These are phyloP conservation scores for Fomitopsis serialis DNA, from an alignment of 768 basidiomycete species.

Conservation along the genomic window DNA sequence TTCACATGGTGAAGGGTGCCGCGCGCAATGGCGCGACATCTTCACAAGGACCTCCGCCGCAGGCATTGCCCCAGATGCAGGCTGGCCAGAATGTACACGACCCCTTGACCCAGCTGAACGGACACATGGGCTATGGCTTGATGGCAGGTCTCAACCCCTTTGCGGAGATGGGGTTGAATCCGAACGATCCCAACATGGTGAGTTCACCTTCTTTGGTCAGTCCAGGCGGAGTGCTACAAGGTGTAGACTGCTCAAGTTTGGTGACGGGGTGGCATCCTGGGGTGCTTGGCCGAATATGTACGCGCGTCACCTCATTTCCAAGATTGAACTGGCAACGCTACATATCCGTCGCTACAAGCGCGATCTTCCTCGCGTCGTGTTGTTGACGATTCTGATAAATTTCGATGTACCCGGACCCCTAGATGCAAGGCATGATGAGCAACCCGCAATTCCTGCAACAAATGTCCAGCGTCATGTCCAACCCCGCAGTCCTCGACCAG, in stretches of 20 bases:
- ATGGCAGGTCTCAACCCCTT: constrained; percentile 93
- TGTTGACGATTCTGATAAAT: too few species aligned
- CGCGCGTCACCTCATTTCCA: background rate
- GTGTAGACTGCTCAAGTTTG: too few species aligned
- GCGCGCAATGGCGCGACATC: constrained; percentile 37
- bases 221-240: too few species aligned
- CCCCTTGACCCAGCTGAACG: constrained; percentile 79
- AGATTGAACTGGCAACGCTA: background rate
- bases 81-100: constrained; percentile 87
- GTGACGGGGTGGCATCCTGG: too few species aligned
- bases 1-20: constrained; percentile 91
- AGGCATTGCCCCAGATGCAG: constrained; percentile 78
- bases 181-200: constrained; percentile 93
- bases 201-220: too few species aligned
- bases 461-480: constrained; percentile 82
- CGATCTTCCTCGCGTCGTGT: too few species aligned
- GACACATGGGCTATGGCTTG: constrained; percentile 69
- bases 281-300: too few species aligned
- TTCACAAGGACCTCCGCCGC: constrained; percentile 38
- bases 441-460: constrained; percentile 81
- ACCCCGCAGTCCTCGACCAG: constrained; percentile 87
- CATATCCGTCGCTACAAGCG: too few species aligned
- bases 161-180: constrained; percentile 83
- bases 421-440: constrained; percentile 85
- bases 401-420: too few species aligned